phyloP scores from a whole-genome alignment of 352 stramenopile species.

The Pythium vanterpoolii region DNA sequence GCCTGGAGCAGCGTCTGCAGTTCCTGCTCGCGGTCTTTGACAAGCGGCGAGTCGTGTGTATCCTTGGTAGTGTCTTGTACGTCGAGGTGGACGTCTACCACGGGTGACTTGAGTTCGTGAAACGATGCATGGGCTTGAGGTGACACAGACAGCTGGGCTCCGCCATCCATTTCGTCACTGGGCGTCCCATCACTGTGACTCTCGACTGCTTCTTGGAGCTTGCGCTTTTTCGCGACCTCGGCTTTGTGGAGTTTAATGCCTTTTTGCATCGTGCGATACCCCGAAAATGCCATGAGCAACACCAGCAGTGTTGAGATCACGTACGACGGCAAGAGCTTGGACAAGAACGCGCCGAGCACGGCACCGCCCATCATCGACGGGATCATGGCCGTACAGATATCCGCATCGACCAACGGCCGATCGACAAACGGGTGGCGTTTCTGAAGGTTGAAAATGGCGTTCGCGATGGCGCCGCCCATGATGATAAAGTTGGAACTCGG shows the following conservation, averaged over 20 bases:
- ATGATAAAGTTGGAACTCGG: conserved; percentile 61
- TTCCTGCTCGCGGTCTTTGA: conserved; percentile 3
- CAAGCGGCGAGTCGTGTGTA: not conserved
- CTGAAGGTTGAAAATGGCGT: conserved; percentile 57
- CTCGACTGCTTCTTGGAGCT: conserved; percentile 3
- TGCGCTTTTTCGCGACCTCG: conserved; percentile 32
- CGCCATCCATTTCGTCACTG: not conserved
- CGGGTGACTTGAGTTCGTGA: conserved; percentile 18
- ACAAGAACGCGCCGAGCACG: conserved; percentile 49
- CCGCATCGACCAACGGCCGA: conserved; percentile 50
- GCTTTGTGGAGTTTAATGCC: conserved; percentile 34
- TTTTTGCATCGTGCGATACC: conserved; percentile 33
- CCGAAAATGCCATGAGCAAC: conserved; percentile 36
- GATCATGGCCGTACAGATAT: conserved; percentile 59
- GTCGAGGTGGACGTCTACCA: not conserved
- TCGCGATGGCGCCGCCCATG: conserved; percentile 55
- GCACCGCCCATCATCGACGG: conserved; percentile 56
- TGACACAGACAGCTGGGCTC: not conserved
- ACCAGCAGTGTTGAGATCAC: conserved; percentile 60
- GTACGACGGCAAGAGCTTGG: conserved; percentile 60
- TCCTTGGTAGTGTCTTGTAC: not conserved
- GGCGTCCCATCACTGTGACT: not conserved
- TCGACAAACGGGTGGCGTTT: conserved; percentile 52
- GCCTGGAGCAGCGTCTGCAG: conserved; percentile 1
- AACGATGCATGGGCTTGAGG: not conserved